phyloP scores from a whole-genome alignment of 805 yeast genomes.

The Tetrapisispora fleetii region DNA sequence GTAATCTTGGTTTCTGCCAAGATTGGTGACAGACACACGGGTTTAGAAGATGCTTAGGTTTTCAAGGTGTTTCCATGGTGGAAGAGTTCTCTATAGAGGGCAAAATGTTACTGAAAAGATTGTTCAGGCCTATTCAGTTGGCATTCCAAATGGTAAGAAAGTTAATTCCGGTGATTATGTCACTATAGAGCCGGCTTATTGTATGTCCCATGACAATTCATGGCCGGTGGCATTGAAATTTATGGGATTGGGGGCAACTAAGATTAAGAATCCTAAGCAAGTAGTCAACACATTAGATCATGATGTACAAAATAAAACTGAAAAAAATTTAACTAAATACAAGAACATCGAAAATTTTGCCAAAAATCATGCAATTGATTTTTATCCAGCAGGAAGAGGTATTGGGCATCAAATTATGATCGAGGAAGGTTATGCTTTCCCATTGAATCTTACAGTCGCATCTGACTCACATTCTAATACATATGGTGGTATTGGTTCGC shows the following conservation, averaged over 20 bases:
- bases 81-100: conserved; percentile 16
- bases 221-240: conserved; percentile 99
- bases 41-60: conserved; percentile 16
- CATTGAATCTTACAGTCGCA: conserved; percentile 86
- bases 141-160: conserved; percentile 59
- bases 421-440: conserved; percentile 98
- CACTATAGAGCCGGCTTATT: conserved; percentile 87
- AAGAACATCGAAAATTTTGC: conserved; percentile 84
- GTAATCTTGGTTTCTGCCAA: no score
- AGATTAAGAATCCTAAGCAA: conserved; percentile 76
- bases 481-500: conserved; percentile 91
- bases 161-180: conserved; percentile 92
- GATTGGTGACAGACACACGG: no score
- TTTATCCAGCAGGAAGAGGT: conserved; percentile 98
- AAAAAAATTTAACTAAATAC: conserved; percentile 82
- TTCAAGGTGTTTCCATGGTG: conserved; percentile 16
- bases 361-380: conserved; percentile 81
- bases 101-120: conserved; percentile 95
- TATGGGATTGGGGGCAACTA: conserved; percentile 84
- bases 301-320: conserved; percentile 90
- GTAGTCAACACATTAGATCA: conserved; percentile 95
- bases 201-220: conserved; percentile 98
- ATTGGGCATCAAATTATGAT: conserved; percentile 99
- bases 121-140: conserved; percentile 88
- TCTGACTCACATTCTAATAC: conserved; percentile 97